Percentiles rank a stretch among this genome's conserved stretches.
phyloP scores from a whole-genome alignment of 1,284 basidiomycete species.

The Ceratobasidium sp. region DNA sequence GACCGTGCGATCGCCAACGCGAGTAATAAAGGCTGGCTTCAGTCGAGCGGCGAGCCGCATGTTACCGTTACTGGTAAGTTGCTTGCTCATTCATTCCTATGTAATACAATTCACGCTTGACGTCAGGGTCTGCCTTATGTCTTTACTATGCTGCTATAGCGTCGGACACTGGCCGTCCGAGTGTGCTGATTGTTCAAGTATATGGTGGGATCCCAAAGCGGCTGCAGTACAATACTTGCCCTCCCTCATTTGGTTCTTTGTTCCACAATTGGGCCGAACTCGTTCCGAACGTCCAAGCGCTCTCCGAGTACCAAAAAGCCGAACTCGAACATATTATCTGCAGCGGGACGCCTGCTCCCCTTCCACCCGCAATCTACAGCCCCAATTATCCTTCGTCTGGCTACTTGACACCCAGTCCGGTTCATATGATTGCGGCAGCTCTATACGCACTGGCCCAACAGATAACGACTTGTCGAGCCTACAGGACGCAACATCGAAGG shows the following conservation, averaged over 20 bases:
- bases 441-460: neutral
- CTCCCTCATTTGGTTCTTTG: too few relatives aligned
- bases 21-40: neutral
- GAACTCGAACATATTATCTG: neutral
- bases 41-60: neutral
- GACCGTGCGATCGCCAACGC: neutral
- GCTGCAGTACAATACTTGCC: too few relatives aligned
- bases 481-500: neutral
- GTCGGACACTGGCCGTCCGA: neutral
- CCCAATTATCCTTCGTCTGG: neutral
- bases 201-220: neutral
- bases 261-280: too few relatives aligned
- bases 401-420: neutral
- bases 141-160: neutral
- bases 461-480: neutral
- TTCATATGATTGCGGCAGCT: neutral
- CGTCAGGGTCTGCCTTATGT: slow-evolving; percentile 1
- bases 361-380: neutral
- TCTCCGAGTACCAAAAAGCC: neutral
- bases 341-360: neutral
- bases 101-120: neutral
- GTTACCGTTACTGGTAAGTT: neutral
- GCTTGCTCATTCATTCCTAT: neutral
- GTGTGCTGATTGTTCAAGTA: neutral
- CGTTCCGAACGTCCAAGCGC: too few relatives aligned